Base-by-base conservation (phyloP, 192 early-diverging fungal species). In the Gigaspora rosea region DNA sequence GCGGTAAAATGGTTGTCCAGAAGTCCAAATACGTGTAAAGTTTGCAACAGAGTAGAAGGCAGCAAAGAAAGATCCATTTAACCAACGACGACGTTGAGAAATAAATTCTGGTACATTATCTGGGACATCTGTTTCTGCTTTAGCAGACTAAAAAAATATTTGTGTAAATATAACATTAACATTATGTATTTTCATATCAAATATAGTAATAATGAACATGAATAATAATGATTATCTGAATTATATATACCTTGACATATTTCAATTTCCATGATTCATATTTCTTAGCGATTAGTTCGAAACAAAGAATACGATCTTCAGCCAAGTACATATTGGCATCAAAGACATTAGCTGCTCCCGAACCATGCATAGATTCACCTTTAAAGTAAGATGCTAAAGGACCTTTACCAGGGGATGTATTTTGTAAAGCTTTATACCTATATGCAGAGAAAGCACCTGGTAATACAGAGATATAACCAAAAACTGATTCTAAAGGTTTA, bases 391-490 rank as follows among this genome's bases (percentile, higher is more conserved):
- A 85, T 18, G 88, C 82, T 59, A 98, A 86, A 41, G 93, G 92
- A 32, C 91, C 91, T 3, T 78, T 77, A 46, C 84, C 87, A 9
- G 82, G 68, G 75, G 87, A 56, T 11, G 92, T 88, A 50, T 93
- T 91, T 79, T 93, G 86, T 32, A 98, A 82, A 22, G 96, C 97
- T 36, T 80, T 78, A 85, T 94, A 98, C 58, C 95, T 90, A 84
- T 97, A 98, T 18, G 96, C 97, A 3, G 96, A 97, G 82, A 98
- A 98, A 27, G 96, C 96, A 50, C 96, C 96, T 5, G 96, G 96
- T 1, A 98, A 84, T 64, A 98, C 96, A 4, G 93, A 92, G 67
- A 98, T 98, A 81, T 96, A 98, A 49, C 96, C 96, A 89, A 96
- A 96, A 32, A 95, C 92, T 7, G 93, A 94, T 85, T 98, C 96